Base-by-base conservation (phyloP, 768 basidiomycete genomes). In the Coprinellus micaceus region DNA sequence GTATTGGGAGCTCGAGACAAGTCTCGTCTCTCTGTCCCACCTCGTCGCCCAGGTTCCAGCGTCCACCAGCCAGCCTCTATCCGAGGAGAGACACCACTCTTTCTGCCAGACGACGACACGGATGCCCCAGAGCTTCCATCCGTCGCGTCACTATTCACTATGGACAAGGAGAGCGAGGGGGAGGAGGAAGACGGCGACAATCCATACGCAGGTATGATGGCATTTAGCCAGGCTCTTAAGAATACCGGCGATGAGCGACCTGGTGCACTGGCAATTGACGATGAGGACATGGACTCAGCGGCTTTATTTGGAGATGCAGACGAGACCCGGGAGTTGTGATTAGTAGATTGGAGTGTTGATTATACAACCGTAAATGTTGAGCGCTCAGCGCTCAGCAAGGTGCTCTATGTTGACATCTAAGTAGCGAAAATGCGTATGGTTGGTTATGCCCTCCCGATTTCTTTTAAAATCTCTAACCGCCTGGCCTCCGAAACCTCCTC, bases 261-360 rank as follows among this genome's bases (percentile, higher is more conserved):
- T n/a, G 82, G 81, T 1, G 79, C 77, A n/a, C 77, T 74, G 10
- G 83, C 86, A 22, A 13, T 33, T 13, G 88, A 91, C 53, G 88
- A 88, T 26, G 88, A 91, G 41, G 89, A 88, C 41, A 80, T 87
- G 63, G 89, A 90, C 56, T 85, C 83, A 36, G 81, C 80, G 12
- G 79, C 84, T 39, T 82, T 91, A 40, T 88, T 90, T 59, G 90
- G 86, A 11, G 91, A 94, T 68, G 91, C 91, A 30, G 91, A 93
- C 63, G 90, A 93, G 71, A 72, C 74, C 28, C 80, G 76, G 65
- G 86, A 86, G 62, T 66, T 88, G 58, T 82, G 66, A 72, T 61
- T 64, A 64, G 45, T 58, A 51, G n/a, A n/a, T n/a, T n/a, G n/a
- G n/a, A n/a, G n/a, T n/a, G n/a, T 54, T 17, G 17, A 15, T 49